These are phyloP conservation scores for Beauveria australis DNA, from an alignment of 2,329 filamentous ascomycete genomes.

Conservation along the genomic window DNA sequence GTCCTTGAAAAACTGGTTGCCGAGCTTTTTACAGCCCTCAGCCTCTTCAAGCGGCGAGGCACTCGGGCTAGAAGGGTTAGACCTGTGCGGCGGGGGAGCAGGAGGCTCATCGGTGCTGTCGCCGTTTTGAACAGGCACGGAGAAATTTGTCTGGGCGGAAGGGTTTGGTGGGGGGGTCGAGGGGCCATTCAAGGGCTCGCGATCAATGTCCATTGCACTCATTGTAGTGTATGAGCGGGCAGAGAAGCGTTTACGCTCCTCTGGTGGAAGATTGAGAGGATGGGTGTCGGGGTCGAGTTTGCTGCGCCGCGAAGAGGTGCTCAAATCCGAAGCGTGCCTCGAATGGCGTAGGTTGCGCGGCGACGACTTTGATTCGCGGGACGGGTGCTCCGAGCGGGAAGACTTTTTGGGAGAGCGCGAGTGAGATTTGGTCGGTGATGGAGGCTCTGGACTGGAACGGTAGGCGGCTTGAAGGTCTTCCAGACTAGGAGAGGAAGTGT, in stretches of 20 bases:
- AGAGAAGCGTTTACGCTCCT: constrained; percentile 73
- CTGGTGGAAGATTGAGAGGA: constrained; percentile 82
- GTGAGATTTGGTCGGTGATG: constrained; percentile 28
- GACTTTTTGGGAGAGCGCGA: constrained; percentile 29
- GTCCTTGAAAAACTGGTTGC: constrained; percentile 96
- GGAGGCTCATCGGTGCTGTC: constrained; percentile 42
- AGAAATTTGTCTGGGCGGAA: constrained; percentile 36
- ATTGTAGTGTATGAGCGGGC: constrained; percentile 51
- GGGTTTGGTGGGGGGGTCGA: constrained; percentile 44
- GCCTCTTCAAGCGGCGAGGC: constrained; percentile 61
- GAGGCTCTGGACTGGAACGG: constrained; percentile 28
- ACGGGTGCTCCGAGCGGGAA: constrained; percentile 22
- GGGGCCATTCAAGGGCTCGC: constrained; percentile 46
- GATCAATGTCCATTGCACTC: constrained; percentile 71
- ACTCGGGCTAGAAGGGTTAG: constrained; percentile 51
- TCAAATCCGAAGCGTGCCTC: constrained; percentile 41
- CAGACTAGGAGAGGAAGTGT: constrained; percentile 25
- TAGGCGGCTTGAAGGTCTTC: constrained; percentile 30
- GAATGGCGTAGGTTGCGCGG: constrained; percentile 37
- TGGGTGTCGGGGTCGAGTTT: constrained; percentile 65
- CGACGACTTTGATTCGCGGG: constrained; percentile 21
- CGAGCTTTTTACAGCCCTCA: constrained; percentile 83
- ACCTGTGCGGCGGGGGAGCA: constrained; percentile 64
- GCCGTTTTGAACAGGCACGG: constrained; percentile 45
- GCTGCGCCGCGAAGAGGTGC: constrained; percentile 37